These are phyloP conservation scores for Castanospermum australe DNA, from an alignment of 306 rosid species.

Conservation along the genomic window DNA sequence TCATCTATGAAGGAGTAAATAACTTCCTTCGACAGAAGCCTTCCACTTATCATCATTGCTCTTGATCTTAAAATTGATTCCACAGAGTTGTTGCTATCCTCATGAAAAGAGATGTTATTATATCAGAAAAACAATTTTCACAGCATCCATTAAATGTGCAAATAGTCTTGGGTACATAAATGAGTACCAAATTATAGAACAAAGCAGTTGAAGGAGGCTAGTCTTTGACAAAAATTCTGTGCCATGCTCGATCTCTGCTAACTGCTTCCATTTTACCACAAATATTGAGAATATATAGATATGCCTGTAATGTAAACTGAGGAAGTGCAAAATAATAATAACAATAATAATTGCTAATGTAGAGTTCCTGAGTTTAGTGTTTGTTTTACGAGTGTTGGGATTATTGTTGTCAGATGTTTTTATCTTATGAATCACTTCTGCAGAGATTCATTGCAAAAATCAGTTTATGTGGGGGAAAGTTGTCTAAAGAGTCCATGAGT, in stretches of 20 bases:
- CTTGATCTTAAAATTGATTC: conserved; percentile 74
- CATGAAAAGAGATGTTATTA: conserved; percentile 11
- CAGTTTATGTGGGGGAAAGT: background rate
- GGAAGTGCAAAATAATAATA: background rate
- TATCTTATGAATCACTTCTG: background rate
- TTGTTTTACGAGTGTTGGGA: background rate
- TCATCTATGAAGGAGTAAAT: conserved; percentile 55
- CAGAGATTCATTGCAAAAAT: background rate
- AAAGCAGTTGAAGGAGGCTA: conserved; percentile 67
- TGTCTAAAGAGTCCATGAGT: background rate
- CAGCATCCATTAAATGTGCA: background rate
- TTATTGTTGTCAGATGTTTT: background rate
- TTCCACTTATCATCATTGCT: conserved; percentile 82
- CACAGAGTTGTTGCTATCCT: conserved; percentile 50
- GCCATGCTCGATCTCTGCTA: conserved; percentile 79
- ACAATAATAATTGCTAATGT: background rate
- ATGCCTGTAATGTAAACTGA: background rate
- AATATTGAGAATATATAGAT: background rate
- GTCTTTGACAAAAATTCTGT: conserved; percentile 68
- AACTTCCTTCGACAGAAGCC: conserved; percentile 70
- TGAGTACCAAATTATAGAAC: conserved; percentile 73
- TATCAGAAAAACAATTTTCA: conserved; percentile 11
- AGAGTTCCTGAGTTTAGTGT: background rate
- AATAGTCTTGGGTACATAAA: background rate
- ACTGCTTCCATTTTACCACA: conserved; percentile 52